Base-by-base conservation (phyloP, 2,329 filamentous ascomycete species). In the Diaporthe aspalathi region DNA sequence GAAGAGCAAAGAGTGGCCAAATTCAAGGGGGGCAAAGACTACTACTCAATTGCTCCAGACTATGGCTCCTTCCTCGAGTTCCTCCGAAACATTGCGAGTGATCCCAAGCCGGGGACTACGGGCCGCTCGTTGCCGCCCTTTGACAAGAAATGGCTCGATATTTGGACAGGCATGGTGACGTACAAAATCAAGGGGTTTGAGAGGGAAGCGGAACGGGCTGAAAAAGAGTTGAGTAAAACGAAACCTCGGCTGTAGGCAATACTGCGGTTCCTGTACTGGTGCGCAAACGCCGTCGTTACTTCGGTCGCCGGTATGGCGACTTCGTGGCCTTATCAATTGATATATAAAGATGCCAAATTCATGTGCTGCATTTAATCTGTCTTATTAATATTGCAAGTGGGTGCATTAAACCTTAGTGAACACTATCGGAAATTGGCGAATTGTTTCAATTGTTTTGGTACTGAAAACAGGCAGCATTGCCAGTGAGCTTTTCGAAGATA, bases 111-210 rank as follows among this genome's bases (percentile, higher is more conserved):
- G 6, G 81, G 80, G 0, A 79, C 79, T 4, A 80, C 79, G 0
- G 84, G 83, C 0, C 79, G 84, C 8, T 75, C 75, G 14, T 73
- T 86, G 38, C 83, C 84, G 1, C 77, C 76, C 2, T 87, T 85
- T 67, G 80, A 85, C 16, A 78, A 78, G 32, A 78, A 78, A 27
- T 84, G 82, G 82, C 68, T 79, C 2, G 77, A 79, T 2, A 49
- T 78, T 5, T 81, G 79, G 79, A 74, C 74, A 32, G 74, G 75
- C 0, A 80, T 81, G 78, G 74, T 77, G 4, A 72, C 67, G 1
- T 67, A 76, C 12, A 80, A 80, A 73, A 75, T 78, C 14, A 73
- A 74, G 45, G 75, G 75, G 1, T 80, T 79, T 70, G 76, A 79
- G 57, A 70, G 75, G 6, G 76, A 77, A 67, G 76, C 75, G 52